These are phyloP conservation scores for Neurospora crassa DNA, from an alignment of 2,329 filamentous ascomycete species.

Conservation along the genomic window DNA sequence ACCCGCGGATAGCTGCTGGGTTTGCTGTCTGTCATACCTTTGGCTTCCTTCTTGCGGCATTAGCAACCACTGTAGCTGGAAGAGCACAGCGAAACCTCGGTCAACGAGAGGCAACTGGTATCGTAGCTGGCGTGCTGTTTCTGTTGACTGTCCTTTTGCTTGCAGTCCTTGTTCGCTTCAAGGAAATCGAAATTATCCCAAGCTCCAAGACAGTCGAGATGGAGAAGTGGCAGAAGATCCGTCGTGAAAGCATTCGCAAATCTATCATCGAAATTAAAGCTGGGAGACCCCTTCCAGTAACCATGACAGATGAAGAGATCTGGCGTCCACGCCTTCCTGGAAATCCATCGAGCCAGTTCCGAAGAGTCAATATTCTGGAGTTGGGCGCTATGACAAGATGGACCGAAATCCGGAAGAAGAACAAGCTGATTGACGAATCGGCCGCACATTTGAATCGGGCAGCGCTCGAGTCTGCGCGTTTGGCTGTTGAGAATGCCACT, in stretches of 20 bases:
- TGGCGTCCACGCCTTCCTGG: constrained; percentile 65
- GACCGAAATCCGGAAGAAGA: constrained; percentile 59
- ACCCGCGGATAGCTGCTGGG: constrained; percentile 62
- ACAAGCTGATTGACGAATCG: constrained; percentile 42
- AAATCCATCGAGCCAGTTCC: constrained; percentile 57
- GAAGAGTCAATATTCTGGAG: constrained; percentile 64
- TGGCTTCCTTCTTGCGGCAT: constrained; percentile 60
- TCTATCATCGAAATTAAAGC: neutral
- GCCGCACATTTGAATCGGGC: constrained; percentile 26
- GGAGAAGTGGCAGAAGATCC: constrained; percentile 39
- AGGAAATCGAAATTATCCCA: constrained; percentile 59
- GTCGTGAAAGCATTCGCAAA: constrained; percentile 35
- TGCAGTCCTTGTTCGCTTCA: constrained; percentile 53
- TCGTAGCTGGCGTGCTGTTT: constrained; percentile 59
- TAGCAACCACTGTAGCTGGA: constrained; percentile 60
- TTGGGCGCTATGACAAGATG: constrained; percentile 58
- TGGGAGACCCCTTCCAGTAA: constrained; percentile 3
- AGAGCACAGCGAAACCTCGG: constrained; percentile 55
- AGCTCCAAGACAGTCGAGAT: constrained; percentile 46
- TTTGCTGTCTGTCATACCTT: constrained; percentile 62
- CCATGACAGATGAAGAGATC: constrained; percentile 43
- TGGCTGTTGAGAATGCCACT: constrained; percentile 21
- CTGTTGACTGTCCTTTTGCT: constrained; percentile 55
- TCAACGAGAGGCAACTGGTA: constrained; percentile 56
- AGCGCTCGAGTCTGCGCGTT: constrained; percentile 23